Evolutionary conservation across 1,284 basidiomycete species (phyloP), one percentile per base, ranked within the genome.

Genomic region (Testicularia cyperi): DNA sequence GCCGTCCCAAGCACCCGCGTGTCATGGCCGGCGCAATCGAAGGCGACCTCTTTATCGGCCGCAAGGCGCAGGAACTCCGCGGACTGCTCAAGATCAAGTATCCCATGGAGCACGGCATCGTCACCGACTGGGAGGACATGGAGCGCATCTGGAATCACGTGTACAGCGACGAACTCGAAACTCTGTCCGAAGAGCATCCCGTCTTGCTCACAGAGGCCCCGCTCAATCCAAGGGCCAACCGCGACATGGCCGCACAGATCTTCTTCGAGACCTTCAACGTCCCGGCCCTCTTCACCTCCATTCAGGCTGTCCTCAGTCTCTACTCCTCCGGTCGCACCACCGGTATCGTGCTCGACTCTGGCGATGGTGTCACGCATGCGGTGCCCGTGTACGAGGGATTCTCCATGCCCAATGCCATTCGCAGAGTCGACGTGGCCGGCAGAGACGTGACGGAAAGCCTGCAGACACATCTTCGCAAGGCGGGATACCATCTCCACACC

Each of bases 371-470:
- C 2, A 97, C 95, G 16, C 95, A 99, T 68, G 91, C 95, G 3
- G 95, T 99, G 3, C 95, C 95, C 3, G 95, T 99, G 9, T 99
- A 95, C 72, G 95, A 99, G 77, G 95, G 95, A 0, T 98, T 98
- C 80, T 92, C 90, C 8, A 96, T 98, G 90, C 92, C 94, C 26
- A 91, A 98, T 75, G 94, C 95, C 26, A 94, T 98, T 64, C 86
- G 92, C 42, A 81, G 95, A 55, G 82, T 99, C 48, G 95, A 99
- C 77, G 85, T 99, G 6, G 95, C 95, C 18, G 95, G 95, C 67
- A 82, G 92, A 86, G 90, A 78, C 68, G 90, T 99, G 30, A 98
- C 95, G 18, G 92, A 98, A 71, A 86, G 97, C 70, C 83, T 99
- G 25, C 95, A 98, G 77, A 80, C 95, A 5, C 83, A 97, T 23